phyloP scores from a whole-genome alignment of 495 filamentous ascomycete species.

The Hyaloscypha bicolor region DNA sequence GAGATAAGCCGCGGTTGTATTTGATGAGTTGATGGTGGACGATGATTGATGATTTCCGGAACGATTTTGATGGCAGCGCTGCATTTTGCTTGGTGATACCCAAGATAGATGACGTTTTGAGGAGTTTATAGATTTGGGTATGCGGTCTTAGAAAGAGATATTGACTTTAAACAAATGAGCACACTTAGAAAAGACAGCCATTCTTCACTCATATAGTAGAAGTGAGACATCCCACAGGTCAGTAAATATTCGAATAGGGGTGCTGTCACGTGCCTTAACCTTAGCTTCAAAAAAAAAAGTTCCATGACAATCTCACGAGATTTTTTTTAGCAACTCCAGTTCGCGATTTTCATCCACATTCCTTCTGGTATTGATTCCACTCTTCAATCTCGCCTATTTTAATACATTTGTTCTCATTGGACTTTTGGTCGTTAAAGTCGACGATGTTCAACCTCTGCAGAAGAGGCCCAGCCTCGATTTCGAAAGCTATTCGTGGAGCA shows the following conservation, averaged over 20 bases:
- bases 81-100: not conserved
- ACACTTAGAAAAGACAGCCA: not conserved
- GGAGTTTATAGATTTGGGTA: not conserved
- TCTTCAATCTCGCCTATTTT: conserved; percentile 16
- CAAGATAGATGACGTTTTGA: not conserved
- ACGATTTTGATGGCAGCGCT: not conserved
- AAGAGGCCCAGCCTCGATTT: conserved; percentile 34
- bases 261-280: not conserved
- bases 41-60: not conserved
- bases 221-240: too few species aligned
- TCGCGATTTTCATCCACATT: not conserved
- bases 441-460: conserved; percentile 32
- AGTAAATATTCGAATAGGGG: not conserved
- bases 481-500: conserved; percentile 16
- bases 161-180: not conserved
- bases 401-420: not conserved
- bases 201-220: not conserved
- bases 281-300: not conserved
- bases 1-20: not conserved
- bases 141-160: not conserved
- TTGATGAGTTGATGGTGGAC: not conserved
- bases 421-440: conserved; percentile 15
- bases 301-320: not conserved
- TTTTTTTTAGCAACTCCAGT: not conserved
- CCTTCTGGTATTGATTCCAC: not conserved